Base-by-base conservation (phyloP, 2,329 filamentous ascomycete genomes). In the Cercospora sp. region DNA sequence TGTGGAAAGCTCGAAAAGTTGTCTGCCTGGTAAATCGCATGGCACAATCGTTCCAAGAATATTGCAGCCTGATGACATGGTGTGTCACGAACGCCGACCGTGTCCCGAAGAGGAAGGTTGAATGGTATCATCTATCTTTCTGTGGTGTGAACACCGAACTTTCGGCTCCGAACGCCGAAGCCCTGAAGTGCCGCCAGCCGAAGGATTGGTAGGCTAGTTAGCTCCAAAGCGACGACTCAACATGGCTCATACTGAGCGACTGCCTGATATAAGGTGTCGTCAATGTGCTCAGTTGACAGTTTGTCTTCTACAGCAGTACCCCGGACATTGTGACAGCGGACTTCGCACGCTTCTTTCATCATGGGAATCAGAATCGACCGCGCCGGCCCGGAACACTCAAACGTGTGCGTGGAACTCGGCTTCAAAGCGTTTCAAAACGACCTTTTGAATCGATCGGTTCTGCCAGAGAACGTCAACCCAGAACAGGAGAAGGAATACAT, bases 381-480 rank as follows among this genome's bases (percentile, higher is more conserved):
- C 34, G 37, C 37, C 4, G 40, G 32, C 1, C 24, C 26, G 18
- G 60, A 62, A 8, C 9, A 62, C 24, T 21, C 37, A 1, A 24
- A 28, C 16, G 21, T 13, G 3, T 49, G 34, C 5, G 21, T 28
- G n/a, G 26, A 45, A 28, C 13, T 62, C 1, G 40, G 37, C 34
- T 40, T 30, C 37, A 62, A 62, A 32, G 65, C 65, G n/a, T 66
- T 66, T 24, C 24, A 45, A 10, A 34, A 6, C 16, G 65, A 66
- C 53, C 43, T 40, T 10, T 32, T 66, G 26, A 53, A 66, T 28
- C 24, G 26, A 18, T 40, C 65, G 10, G 8, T 32, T 9, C 13
- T 66, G 1, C 65, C 65, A 21, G 43, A 59, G 6, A 5, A 37
- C 7, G 37, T 66, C 5, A 66, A 45, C 10, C 34, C 60, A 49